These are phyloP conservation scores for Scopulariopsis brevicaulis DNA, from an alignment of 2,329 filamentous ascomycete species.

Conservation along the genomic window DNA sequence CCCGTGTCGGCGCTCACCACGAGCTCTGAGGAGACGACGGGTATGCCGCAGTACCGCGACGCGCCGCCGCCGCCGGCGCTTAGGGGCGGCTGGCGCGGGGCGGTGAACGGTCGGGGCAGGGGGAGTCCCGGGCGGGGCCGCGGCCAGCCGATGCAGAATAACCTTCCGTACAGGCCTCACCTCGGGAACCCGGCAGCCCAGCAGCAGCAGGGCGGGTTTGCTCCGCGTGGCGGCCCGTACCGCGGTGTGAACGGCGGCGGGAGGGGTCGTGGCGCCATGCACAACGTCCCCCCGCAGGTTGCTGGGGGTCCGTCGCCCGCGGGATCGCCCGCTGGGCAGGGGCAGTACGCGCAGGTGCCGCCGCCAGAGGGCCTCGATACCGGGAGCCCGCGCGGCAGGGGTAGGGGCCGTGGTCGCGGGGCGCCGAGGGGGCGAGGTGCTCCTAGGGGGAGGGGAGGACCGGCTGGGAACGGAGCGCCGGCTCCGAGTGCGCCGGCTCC, in stretches of 20 bases:
- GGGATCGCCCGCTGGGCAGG: constrained; percentile 3
- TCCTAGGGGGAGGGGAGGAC: constrained; percentile 8
- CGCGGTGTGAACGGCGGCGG: constrained; percentile 8
- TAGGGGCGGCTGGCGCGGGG: constrained; percentile 45
- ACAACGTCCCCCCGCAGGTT: constrained; percentile 11
- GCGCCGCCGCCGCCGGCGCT: constrained; percentile 42
- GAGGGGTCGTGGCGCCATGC: constrained; percentile 16
- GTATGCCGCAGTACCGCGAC: constrained; percentile 51
- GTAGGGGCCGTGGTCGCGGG: constrained; percentile 25
- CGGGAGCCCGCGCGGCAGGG: constrained; percentile 18
- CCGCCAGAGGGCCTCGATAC: constrained; percentile 47
- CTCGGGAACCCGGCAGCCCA: background rate
- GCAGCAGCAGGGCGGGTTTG: constrained; percentile 7
- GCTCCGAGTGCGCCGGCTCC: too few species aligned
- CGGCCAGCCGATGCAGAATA: constrained; percentile 16
- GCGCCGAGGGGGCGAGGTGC: constrained; percentile 22
- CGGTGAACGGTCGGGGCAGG: constrained; percentile 33
- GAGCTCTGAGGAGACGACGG: constrained; percentile 41
- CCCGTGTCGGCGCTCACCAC: constrained; percentile 39
- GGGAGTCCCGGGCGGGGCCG: constrained; percentile 20
- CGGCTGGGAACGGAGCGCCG: constrained; percentile 1
- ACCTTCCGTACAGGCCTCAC: constrained; percentile 7
- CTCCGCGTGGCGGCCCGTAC: constrained; percentile 18
- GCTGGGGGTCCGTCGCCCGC: background rate
- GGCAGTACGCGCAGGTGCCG: constrained; percentile 41